These are phyloP conservation scores for Nidularia pulvinata DNA, from an alignment of 768 basidiomycete species.

Conservation along the genomic window DNA sequence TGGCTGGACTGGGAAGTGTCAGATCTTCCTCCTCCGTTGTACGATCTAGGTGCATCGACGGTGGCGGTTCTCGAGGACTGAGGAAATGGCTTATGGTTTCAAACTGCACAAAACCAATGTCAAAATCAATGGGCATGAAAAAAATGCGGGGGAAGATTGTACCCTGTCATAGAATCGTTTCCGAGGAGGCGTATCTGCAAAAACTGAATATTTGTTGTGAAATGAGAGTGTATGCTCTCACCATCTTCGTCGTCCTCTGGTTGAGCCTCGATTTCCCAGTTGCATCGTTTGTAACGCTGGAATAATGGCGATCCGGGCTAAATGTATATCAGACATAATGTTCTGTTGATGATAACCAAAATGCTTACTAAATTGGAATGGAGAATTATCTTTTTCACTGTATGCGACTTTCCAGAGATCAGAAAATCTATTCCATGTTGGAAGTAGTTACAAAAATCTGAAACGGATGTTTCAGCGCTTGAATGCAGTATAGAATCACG, in stretches of 20 bases:
- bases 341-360: background rate
- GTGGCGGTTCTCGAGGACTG: slow-evolving; percentile 70
- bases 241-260: slow-evolving; percentile 88
- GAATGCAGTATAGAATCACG: background rate
- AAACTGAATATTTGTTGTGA: slow-evolving; percentile 3
- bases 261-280: slow-evolving; percentile 82
- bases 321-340: background rate
- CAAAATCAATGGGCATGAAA: no score
- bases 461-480: background rate
- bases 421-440: slow-evolving; percentile 90
- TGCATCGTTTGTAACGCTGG: slow-evolving; percentile 90
- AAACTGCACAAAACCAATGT: slow-evolving; percentile 38
- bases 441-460: slow-evolving; percentile 94
- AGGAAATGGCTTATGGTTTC: slow-evolving; percentile 81
- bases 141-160: background rate
- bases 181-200: slow-evolving; percentile 68
- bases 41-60: slow-evolving; percentile 80
- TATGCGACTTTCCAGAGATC: slow-evolving; percentile 67
- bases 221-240: slow-evolving; percentile 15
- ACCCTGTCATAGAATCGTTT: slow-evolving; percentile 76
- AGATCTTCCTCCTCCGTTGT: slow-evolving; percentile 76
- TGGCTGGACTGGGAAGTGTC: slow-evolving; percentile 65
- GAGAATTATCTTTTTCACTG: slow-evolving; percentile 82
- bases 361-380: slow-evolving; percentile 83
- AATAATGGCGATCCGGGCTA: slow-evolving; percentile 90